phyloP scores from a whole-genome alignment of 2,329 filamentous ascomycete species.

The Paraphoma sp. region DNA sequence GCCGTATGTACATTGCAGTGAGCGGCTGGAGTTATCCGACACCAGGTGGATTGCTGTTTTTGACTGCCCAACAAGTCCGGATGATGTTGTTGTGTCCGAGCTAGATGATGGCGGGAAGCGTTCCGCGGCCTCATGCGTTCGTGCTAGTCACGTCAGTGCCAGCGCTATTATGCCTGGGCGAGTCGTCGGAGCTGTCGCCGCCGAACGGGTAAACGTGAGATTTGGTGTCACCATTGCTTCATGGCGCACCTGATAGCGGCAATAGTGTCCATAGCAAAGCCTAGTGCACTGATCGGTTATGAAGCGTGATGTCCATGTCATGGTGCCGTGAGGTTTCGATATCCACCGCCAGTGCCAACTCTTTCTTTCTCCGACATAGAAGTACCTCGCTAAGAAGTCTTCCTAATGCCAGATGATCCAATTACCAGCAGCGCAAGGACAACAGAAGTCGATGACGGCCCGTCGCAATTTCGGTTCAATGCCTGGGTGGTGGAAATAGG shows the following conservation, averaged over 20 bases:
- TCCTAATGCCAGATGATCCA: neutral
- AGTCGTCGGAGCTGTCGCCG: conserved; percentile 27
- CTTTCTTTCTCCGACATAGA: neutral
- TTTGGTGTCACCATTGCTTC: neutral
- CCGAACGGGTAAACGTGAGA: conserved; percentile 18
- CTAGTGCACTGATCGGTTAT: neutral
- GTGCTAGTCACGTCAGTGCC: conserved; percentile 11
- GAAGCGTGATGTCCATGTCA: neutral
- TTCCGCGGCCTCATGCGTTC: conserved; percentile 9
- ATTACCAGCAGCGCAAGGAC: neutral
- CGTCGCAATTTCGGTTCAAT: conserved; percentile 15
- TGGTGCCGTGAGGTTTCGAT: neutral
- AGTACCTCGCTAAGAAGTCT: neutral
- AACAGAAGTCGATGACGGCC: neutral
- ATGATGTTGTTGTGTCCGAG: neutral
- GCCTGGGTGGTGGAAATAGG: conserved; percentile 8
- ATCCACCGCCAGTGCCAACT: neutral
- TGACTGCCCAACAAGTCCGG: neutral
- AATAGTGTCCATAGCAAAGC: conserved; percentile 4
- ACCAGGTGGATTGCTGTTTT: neutral
- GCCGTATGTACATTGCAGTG: neutral
- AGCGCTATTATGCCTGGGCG: conserved; percentile 8
- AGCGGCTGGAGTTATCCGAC: neutral
- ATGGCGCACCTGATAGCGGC: conserved; percentile 9
- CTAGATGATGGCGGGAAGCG: conserved; percentile 9